These are phyloP conservation scores for Bauhinia variegata DNA, from an alignment of 306 rosid species.

Conservation along the genomic window DNA sequence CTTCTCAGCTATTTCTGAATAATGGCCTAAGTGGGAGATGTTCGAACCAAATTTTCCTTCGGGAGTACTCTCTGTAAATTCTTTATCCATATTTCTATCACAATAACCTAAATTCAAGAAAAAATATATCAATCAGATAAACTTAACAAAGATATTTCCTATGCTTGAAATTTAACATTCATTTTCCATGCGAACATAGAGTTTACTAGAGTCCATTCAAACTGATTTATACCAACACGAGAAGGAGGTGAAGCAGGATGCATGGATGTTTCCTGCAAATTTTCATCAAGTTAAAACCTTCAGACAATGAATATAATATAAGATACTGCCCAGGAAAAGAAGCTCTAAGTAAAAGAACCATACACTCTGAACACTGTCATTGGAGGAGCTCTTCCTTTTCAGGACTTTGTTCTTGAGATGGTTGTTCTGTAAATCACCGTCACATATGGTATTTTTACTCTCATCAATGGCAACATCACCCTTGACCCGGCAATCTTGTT, in stretches of 20 bases:
- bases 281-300: conserved; percentile 57
- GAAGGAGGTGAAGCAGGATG: conserved; percentile 38
- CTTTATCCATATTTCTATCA: conserved; percentile 35
- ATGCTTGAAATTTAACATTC: too few relatives aligned
- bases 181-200: too few relatives aligned
- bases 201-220: too few relatives aligned
- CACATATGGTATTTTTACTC: conserved; percentile 37
- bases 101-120: conserved; percentile 43
- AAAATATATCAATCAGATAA: conserved; percentile 31
- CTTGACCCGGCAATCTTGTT: conserved; percentile 35
- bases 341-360: conserved; percentile 36
- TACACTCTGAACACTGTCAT: conserved; percentile 55
- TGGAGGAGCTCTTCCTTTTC: conserved; percentile 66
- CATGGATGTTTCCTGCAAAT: conserved; percentile 49
- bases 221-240: conserved; percentile 49
- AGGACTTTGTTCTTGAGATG: conserved; percentile 38
- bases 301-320: conserved; percentile 29
- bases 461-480: conserved; percentile 35
- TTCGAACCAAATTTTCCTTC: conserved; percentile 70
- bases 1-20: conserved; percentile 81
- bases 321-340: conserved; percentile 17
- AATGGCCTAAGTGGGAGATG: conserved; percentile 74
- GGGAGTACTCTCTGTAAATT: conserved; percentile 31
- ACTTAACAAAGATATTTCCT: conserved; percentile 17
- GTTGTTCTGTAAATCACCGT: conserved; percentile 40